Base-by-base conservation (phyloP, 768 basidiomycete genomes). In the Kwoniella newhampshirensis region DNA sequence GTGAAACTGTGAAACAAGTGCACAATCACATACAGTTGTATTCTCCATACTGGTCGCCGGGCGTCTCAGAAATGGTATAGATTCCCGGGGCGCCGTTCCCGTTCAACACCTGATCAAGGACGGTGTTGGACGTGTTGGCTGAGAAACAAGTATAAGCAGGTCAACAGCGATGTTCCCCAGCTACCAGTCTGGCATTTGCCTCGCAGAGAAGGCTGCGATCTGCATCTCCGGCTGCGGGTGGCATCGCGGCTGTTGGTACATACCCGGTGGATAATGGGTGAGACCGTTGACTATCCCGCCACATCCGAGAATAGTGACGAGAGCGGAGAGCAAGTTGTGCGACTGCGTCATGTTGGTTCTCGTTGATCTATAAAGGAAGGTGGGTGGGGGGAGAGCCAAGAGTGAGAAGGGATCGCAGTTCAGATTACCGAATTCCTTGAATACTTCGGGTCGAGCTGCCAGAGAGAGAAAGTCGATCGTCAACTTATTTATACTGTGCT, bases 11-110 rank as follows among this genome's bases (percentile, higher is more conserved):
- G n/a, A n/a, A n/a, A n/a, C n/a, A n/a, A n/a, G n/a, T n/a, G n/a
- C n/a, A n/a, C n/a, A n/a, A n/a, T 39, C 12, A 59, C 62, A 36
- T n/a, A 64, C 63, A 65, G 45, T 62, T 63, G 45, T 68, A 68
- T 9, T 17, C 28, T 1, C 63, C 62, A 57, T 68, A 64, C 18
- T 54, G 15, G 3, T 42, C 54, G 35, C 59, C 57, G 1, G 63
- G 47, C 8, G 54, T 54, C 5, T 35, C n/a, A 0, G 66, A 67
- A 13, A 49, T 51, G 36, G 60, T 55, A 59, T 53, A 70, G 32
- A 63, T 63, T 5, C 69, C 69, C 5, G 66, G 61, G 13, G 61
- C 54, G 12, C 63, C 69, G 17, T 57, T 47, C 1, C 59, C 69
- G 36, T 61, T 64, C 15, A 70, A 28, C 1, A 62, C 63, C n/a